A percentile compares a stretch with the other conserved stretches of the same genome.
These are phyloP conservation scores for Ajuga chamaepitys DNA, from an alignment of 257 asterid genomes.

Conservation along the genomic window DNA sequence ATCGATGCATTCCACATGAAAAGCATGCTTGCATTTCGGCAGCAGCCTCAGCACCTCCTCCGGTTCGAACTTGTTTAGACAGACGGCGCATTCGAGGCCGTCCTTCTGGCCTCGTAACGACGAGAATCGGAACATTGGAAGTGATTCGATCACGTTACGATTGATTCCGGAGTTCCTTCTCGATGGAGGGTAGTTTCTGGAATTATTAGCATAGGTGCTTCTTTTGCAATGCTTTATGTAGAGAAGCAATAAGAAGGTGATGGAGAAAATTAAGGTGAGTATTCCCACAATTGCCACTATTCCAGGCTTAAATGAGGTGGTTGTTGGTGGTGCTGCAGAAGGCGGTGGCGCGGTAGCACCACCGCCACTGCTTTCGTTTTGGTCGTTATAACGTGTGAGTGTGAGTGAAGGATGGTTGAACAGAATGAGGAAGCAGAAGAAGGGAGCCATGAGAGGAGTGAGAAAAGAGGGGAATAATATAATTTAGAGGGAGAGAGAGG, in stretches of 20 bases:
- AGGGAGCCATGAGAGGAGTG: conserved; percentile 27
- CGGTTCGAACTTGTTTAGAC: conserved; percentile 54
- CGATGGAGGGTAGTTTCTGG: conserved; percentile 17
- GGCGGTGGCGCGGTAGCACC: neutral
- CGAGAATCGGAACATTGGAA: conserved; percentile 66
- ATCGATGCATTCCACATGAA: conserved; percentile 85
- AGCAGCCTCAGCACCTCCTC: conserved; percentile 51
- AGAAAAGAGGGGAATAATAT: neutral
- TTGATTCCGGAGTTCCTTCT: conserved; percentile 53
- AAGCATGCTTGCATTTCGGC: conserved; percentile 84
- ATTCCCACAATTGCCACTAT: conserved; percentile 45
- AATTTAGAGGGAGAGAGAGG: conserved; percentile 10
- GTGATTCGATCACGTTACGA: conserved; percentile 42
- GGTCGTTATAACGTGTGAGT: neutral
- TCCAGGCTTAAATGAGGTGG: conserved; percentile 41
- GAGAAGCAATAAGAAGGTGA: conserved; percentile 52
- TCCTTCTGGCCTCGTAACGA: conserved; percentile 70
- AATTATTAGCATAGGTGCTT: neutral
- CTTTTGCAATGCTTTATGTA: conserved; percentile 68
- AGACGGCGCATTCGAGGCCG: conserved; percentile 79
- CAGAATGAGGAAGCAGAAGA: conserved; percentile 10
- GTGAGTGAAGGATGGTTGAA: neutral
- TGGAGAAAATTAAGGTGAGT: conserved; percentile 50
- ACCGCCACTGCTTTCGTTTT: neutral
- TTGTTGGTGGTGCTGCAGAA: conserved; percentile 16